A percentile compares a stretch with the other conserved stretches of the same genome.
Conservation (phyloP, 2,329 filamentous ascomycete genomes). For the Colletotrichum musicola region DNA sequence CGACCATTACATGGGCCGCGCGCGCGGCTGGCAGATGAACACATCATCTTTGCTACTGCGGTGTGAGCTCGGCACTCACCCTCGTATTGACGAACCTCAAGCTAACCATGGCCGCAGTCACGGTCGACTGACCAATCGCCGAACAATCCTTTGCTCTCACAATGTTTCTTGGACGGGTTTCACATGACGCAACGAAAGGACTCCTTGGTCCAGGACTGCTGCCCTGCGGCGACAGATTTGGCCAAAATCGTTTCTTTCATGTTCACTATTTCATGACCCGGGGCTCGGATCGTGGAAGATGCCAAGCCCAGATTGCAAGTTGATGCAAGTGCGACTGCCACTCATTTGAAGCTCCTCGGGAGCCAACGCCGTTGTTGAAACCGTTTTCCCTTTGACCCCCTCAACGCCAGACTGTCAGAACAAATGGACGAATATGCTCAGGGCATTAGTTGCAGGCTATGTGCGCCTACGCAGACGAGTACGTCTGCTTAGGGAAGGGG, state of each 20-base stretch:
- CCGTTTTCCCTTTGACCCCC: constrained; percentile 56
- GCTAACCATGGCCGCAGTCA: constrained; percentile 14
- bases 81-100: background rate
- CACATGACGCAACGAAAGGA: constrained; percentile 22
- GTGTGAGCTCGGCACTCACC: constrained; percentile 19
- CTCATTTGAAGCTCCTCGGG: constrained; percentile 47
- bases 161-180: constrained; percentile 32
- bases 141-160: constrained; percentile 22
- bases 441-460: constrained; percentile 38
- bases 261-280: constrained; percentile 38
- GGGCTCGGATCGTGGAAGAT: constrained; percentile 58
- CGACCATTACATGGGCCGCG: background rate
- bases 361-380: constrained; percentile 68
- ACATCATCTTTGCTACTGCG: constrained; percentile 28
- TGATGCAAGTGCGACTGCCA: constrained; percentile 43
- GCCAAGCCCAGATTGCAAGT: constrained; percentile 45
- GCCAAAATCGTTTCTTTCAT: constrained; percentile 29
- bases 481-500: constrained; percentile 86
- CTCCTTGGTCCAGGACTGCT: constrained; percentile 20
- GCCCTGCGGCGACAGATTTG: constrained; percentile 13
- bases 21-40: constrained; percentile 25
- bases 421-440: constrained; percentile 34
- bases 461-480: constrained; percentile 61
- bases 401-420: constrained; percentile 56
- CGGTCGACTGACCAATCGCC: constrained; percentile 1